A percentile compares a stretch with the other conserved stretches of the same genome.
phyloP scores from a whole-genome alignment of 2,329 filamentous ascomycete genomes.

The Epicoccum nigrum region DNA sequence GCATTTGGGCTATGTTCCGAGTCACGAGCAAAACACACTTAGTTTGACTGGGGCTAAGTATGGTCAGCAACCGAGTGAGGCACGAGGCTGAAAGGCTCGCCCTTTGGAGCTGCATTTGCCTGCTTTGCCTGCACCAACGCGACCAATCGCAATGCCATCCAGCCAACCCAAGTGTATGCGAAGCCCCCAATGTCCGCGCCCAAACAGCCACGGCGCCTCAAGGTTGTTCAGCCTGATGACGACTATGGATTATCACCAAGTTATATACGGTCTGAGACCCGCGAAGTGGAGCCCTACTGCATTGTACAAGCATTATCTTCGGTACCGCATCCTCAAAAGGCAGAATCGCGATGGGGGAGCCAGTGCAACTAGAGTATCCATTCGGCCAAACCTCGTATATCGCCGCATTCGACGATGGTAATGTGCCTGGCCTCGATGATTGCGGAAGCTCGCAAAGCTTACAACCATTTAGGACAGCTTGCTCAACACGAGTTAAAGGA shows the following conservation, averaged over 20 bases:
- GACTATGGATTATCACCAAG: background rate
- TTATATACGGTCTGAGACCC: background rate
- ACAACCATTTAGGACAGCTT: conserved; percentile 2
- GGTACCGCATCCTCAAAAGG: background rate
- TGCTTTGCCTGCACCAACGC: background rate
- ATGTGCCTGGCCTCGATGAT: background rate
- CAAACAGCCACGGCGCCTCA: background rate
- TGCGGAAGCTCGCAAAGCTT: no score
- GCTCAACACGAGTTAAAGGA: conserved; percentile 13
- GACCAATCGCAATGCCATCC: background rate
- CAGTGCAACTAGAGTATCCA: conserved; percentile 4
- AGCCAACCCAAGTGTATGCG: no score
- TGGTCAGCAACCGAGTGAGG: background rate
- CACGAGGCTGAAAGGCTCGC: background rate
- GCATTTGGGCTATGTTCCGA: no score
- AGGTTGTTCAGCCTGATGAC: background rate
- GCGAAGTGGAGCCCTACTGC: no score
- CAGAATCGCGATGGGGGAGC: background rate
- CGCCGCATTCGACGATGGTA: conserved; percentile 15
- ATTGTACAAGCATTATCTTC: no score
- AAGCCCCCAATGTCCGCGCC: background rate
- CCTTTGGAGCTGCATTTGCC: background rate
- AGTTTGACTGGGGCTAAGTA: no score
- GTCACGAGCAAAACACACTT: no score
- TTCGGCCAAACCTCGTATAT: conserved; percentile 13